Evolutionary conservation across 441 rosid genomes (phyloP), one percentile per base, ranked within the genome.

Genomic region (Breynia disticha): DNA sequence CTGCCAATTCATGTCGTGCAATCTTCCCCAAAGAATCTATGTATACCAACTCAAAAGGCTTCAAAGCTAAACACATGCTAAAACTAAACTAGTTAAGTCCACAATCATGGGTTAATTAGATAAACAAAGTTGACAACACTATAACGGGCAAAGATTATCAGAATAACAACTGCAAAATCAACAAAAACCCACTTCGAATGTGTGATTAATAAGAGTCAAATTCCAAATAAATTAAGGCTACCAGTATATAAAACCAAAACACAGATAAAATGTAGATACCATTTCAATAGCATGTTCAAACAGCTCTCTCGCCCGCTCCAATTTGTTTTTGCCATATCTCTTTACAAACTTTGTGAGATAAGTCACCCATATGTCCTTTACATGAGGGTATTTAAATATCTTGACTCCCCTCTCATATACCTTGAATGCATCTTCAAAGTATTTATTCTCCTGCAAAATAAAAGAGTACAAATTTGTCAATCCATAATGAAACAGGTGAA

Each of bases 381-480:
- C 98, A 48, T 86, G 98, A 35, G 98, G 97, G 62, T 93, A 84
- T 70, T 86, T 84, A 62, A 88, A 93, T 66, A 93, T 86, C 74
- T 86, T 86, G 62, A 93, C 95, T 57, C 98, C 97, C 67, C 95
- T 81, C 76, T 91, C 97, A 63, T 91, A 88, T 20, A 86, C 95
- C 78, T 84, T 88, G 76, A 93, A 93, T 61, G 98, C 97, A 77
- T 93, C 97, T 77, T 93, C 97, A 43, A 88, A 88, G 62, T 82
- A 88, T 59, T 76, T 86, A 55, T 86, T 78, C 59, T 84, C 95
- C 94, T 84, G 73, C 54, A 73, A 35, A 74, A 46, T 39, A 63
- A 42, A 32, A 62, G 14, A 56, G 3, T 19, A 58, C 28, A 21
- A 48, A 46, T 7, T 17, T 42, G 56, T 69, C 38, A 22, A 22